Evolutionary conservation across 2,329 filamentous ascomycete genomes (phyloP).

Genomic region (Arthroderma uncinatum): DNA sequence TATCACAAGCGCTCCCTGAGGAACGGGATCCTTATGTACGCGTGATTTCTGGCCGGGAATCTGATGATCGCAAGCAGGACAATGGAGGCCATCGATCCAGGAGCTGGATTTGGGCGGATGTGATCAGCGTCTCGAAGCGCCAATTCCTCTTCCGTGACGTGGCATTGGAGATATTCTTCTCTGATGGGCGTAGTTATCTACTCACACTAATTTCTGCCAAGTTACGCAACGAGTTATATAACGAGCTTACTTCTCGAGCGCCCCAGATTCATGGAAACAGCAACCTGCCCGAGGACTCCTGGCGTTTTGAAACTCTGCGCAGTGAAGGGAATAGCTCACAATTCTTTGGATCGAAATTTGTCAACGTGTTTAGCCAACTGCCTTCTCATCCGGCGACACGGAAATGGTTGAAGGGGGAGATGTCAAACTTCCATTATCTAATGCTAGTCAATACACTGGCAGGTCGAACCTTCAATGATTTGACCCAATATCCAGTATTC

Average conservation of each 20-base stretch:
- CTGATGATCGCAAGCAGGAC: constrained; percentile 45
- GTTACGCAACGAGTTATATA: constrained; percentile 68
- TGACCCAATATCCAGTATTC: constrained; percentile 96
- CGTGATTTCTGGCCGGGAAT: constrained; percentile 72
- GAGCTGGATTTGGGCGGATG: constrained; percentile 87
- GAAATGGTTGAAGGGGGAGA: constrained; percentile 84
- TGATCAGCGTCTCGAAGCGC: constrained; percentile 90
- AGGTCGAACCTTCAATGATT: constrained; percentile 90
- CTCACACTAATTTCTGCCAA: constrained; percentile 67
- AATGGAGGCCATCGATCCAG: constrained; percentile 65
- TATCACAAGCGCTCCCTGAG: constrained; percentile 82
- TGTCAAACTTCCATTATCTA: constrained; percentile 96
- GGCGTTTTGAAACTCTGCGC: constrained; percentile 78
- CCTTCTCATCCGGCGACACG: constrained; percentile 75
- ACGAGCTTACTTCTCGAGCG: constrained; percentile 64
- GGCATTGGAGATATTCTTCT: constrained; percentile 94
- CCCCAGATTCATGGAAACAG: constrained; percentile 65
- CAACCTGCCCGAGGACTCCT: constrained; percentile 72
- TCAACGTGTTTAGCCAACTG: constrained; percentile 77
- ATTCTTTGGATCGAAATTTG: constrained; percentile 74
- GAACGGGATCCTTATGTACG: constrained; percentile 93
- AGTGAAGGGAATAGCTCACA: constrained; percentile 53
- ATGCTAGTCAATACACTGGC: constrained; percentile 99
- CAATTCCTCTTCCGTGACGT: constrained; percentile 93
- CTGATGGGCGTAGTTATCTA: constrained; percentile 88